phyloP scores from a whole-genome alignment of 2,329 filamentous ascomycete species.

The Microascus cirrosus region DNA sequence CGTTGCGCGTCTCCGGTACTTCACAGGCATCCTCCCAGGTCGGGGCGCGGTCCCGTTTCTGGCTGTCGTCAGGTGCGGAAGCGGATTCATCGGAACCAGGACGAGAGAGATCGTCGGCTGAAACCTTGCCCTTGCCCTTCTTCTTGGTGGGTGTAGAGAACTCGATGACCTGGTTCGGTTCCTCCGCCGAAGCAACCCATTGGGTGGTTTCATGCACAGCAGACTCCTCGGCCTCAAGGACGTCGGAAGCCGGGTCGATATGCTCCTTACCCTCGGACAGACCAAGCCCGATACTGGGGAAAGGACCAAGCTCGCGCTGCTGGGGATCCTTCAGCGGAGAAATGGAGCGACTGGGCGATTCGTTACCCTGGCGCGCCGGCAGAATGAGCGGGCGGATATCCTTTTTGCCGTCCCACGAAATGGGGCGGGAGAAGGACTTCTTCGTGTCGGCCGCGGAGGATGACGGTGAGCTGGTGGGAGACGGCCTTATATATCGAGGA shows the following conservation, averaged over 20 bases:
- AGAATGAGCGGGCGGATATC: constrained; percentile 78
- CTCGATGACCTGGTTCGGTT: constrained; percentile 5
- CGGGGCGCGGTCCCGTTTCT: background rate
- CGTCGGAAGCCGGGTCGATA: background rate
- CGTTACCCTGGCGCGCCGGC: constrained; percentile 12
- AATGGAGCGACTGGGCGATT: background rate
- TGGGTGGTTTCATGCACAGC: background rate
- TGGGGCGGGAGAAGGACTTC: constrained; percentile 34
- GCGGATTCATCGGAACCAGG: background rate
- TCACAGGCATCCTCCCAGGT: background rate
- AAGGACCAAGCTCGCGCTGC: background rate
- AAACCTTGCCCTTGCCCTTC: constrained; percentile 12
- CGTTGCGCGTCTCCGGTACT: background rate
- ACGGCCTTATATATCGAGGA: constrained; percentile 25
- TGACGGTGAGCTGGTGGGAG: constrained; percentile 23
- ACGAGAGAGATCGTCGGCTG: background rate
- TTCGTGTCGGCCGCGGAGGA: constrained; percentile 17
- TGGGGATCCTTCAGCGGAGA: background rate
- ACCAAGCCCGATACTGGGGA: background rate
- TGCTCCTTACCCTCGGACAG: background rate
- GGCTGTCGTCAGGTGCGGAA: background rate
- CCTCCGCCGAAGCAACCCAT: constrained; percentile 3
- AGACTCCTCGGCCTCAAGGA: background rate
- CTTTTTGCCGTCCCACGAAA: constrained; percentile 43
- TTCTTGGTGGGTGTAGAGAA: constrained; percentile 8